phyloP scores from a whole-genome alignment of 192 early-diverging fungal species.

The Gonapodya prolifera region DNA sequence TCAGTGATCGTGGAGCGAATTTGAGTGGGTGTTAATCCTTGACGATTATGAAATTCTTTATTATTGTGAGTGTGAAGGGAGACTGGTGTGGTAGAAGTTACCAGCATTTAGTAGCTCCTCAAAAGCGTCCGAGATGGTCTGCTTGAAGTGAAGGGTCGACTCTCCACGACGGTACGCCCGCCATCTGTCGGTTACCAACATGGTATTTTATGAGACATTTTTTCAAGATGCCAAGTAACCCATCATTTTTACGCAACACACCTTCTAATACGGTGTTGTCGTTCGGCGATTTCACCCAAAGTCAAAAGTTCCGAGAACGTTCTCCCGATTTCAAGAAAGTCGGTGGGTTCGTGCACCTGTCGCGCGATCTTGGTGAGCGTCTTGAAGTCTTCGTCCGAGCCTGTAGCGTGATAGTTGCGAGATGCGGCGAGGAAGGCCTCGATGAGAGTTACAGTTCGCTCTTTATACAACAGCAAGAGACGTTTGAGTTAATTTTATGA shows the following conservation, averaged over 20 bases:
- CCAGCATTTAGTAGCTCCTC: conserved; percentile 6
- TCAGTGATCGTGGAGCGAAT: conserved; percentile 17
- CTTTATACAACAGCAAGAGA: too few species aligned
- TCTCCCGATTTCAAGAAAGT: conserved; percentile 17
- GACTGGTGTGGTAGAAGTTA: too few species aligned
- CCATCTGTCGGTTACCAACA: too few species aligned
- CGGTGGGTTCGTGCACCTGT: not conserved
- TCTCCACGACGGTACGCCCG: conserved; percentile 21
- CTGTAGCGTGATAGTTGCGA: conserved; percentile 9
- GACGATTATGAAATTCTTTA: too few species aligned
- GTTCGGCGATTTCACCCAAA: conserved; percentile 20
- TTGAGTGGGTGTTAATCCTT: conserved; percentile 13
- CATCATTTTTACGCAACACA: conserved; percentile 18
- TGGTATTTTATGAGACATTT: too few species aligned
- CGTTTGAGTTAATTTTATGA: not conserved
- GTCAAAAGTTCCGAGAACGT: conserved; percentile 20
- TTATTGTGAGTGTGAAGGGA: too few species aligned
- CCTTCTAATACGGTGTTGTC: conserved; percentile 21
- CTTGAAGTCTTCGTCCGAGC: conserved; percentile 14
- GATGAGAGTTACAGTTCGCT: conserved; percentile 9
- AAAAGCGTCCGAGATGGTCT: conserved; percentile 20
- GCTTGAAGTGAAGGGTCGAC: conserved; percentile 13
- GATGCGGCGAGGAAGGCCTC: conserved; percentile 11
- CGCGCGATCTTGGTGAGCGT: conserved; percentile 6
- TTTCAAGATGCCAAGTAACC: too few species aligned